Percentiles rank a stretch among this genome's conserved stretches.
These are phyloP conservation scores for Umbellularia californica DNA, from an alignment of 164 flowering plant genomes.

Conservation along the genomic window DNA sequence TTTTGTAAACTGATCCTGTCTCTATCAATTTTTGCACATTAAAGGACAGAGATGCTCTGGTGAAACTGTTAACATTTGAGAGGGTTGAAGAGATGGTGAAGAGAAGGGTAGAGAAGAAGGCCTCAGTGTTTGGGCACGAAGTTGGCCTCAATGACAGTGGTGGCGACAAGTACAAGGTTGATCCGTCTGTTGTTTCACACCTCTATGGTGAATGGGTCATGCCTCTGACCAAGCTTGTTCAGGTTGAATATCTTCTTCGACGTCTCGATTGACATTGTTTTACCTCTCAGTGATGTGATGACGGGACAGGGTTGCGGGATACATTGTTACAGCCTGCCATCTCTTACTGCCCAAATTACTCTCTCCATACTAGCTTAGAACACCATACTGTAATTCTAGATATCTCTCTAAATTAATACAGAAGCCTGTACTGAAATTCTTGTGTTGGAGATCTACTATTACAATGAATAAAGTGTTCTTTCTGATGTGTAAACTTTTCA, in stretches of 20 bases:
- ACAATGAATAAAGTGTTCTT: no score
- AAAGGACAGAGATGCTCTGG: constrained; percentile 65
- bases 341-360: not conserved
- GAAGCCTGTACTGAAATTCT: no score
- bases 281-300: not conserved
- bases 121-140: constrained; percentile 68
- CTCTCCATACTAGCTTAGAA: not conserved
- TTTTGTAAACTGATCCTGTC: not conserved
- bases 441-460: no score
- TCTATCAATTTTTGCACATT: not conserved
- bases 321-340: no score
- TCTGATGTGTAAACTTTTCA: no score
- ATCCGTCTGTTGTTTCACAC: constrained; percentile 48
- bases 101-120: constrained; percentile 74
- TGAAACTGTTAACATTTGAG: constrained; percentile 65
- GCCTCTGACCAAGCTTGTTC: constrained; percentile 80
- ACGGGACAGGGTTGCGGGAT: not conserved
- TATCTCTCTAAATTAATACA: no score
- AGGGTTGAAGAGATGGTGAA: constrained; percentile 65
- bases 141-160: constrained; percentile 31
- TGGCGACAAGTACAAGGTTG: constrained; percentile 41
- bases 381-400: no score
- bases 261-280: constrained; percentile 53
- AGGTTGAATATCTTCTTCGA: constrained; percentile 81
- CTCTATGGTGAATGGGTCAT: constrained; percentile 85